These are phyloP conservation scores for Microbotryum intermedium DNA, from an alignment of 1,284 basidiomycete genomes.

Conservation along the genomic window DNA sequence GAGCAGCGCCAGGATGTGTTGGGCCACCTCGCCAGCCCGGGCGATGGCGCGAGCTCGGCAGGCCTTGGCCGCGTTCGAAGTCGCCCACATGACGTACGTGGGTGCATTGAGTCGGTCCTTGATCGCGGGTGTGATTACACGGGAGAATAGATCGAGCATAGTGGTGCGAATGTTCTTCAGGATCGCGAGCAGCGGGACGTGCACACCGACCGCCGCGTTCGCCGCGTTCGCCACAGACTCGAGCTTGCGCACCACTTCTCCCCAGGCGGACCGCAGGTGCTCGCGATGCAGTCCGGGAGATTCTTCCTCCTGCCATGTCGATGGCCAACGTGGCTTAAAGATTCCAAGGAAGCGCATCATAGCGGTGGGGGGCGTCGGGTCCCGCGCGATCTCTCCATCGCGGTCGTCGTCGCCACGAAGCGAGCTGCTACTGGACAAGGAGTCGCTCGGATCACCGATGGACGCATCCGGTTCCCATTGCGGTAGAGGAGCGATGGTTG, in stretches of 20 bases:
- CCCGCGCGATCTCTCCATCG: neutral
- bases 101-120: neutral
- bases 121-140: conserved; percentile 4
- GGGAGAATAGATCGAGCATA: conserved; percentile 15
- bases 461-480: neutral
- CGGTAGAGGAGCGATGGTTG: neutral
- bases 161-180: conserved; percentile 14
- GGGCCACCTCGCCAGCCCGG: conserved; percentile 1
- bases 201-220: neutral
- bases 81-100: conserved; percentile 15
- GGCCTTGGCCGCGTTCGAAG: conserved; percentile 10
- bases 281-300: neutral
- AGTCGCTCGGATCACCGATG: too few relatives aligned
- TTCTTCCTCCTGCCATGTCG: neutral
- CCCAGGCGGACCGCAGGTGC: neutral
- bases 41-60: conserved; percentile 4
- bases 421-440: neutral
- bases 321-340: neutral
- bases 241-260: neutral
- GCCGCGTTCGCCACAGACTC: neutral
- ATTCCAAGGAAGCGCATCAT: neutral
- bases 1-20: conserved; percentile 12
- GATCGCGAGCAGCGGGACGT: conserved; percentile 19
- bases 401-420: conserved; percentile 5
- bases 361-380: too few relatives aligned